Conservation (phyloP, 2,329 filamentous ascomycete species). For the Fusarium penzigii region DNA sequence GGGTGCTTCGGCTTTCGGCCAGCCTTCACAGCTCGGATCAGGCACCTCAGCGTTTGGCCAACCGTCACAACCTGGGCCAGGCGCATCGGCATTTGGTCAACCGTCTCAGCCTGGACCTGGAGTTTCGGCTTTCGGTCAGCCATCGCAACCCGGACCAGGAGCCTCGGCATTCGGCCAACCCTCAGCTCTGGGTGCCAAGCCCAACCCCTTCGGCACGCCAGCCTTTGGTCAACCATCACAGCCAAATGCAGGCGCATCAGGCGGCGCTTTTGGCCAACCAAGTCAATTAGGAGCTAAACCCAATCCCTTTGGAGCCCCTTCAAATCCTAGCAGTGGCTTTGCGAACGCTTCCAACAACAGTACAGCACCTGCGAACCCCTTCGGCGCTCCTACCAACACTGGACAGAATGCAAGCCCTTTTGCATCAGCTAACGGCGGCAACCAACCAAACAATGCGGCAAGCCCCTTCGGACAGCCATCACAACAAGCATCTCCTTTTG, state of each 20-base stretch:
- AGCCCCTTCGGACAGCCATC: constrained; percentile 32
- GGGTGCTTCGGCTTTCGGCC: constrained; percentile 39
- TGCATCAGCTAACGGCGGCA: constrained; percentile 13
- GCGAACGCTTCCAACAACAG: constrained; percentile 17
- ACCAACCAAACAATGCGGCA: constrained; percentile 14
- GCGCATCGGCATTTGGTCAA: constrained; percentile 40
- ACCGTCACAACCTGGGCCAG: constrained; percentile 29
- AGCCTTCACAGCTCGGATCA: constrained; percentile 40
- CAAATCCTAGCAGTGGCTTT: neutral
- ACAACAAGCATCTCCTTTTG: constrained; percentile 24
- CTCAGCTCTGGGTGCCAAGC: constrained; percentile 32
- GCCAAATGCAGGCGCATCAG: constrained; percentile 16
- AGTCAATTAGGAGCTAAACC: constrained; percentile 39
- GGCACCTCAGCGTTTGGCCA: constrained; percentile 35
- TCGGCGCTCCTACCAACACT: constrained; percentile 23
- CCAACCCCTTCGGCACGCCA: constrained; percentile 37
- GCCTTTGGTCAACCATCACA: constrained; percentile 38
- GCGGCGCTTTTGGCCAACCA: constrained; percentile 36
- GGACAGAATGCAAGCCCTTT: constrained; percentile 23
- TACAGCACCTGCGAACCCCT: constrained; percentile 29
- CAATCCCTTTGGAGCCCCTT: constrained; percentile 28
- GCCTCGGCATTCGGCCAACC: constrained; percentile 44
- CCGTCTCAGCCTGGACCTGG: constrained; percentile 39
- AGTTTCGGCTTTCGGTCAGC: constrained; percentile 35
- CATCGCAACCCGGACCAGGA: constrained; percentile 29